phyloP scores from a whole-genome alignment of 1,139 yeast species.

The Candida buenavistaensis region DNA sequence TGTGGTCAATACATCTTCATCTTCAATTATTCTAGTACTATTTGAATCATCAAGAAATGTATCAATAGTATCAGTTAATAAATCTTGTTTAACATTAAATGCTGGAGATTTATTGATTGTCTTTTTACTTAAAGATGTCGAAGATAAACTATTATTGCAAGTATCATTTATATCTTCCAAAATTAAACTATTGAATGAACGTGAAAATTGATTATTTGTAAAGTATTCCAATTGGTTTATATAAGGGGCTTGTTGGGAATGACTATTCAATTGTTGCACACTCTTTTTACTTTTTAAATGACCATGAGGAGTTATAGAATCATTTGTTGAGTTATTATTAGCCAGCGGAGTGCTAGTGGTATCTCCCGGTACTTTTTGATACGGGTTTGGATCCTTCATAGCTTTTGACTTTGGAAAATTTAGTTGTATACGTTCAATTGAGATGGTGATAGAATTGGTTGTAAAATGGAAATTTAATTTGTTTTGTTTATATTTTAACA shows the following conservation, averaged over 20 bases:
- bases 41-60: conserved; percentile 18
- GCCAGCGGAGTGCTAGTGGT: conserved; percentile 4
- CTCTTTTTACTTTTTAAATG: conserved; percentile 3
- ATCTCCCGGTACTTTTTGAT: conserved; percentile 2
- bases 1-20: conserved; percentile 12
- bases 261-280: conserved; percentile 2
- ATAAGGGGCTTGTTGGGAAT: conserved; percentile 12
- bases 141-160: background rate
- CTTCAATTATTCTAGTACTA: conserved; percentile 10
- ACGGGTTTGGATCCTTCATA: conserved; percentile 7
- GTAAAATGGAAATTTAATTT: conserved; percentile 5
- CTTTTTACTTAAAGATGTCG: conserved; percentile 12
- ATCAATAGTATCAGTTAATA: conserved; percentile 28
- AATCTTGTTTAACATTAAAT: conserved; percentile 38
- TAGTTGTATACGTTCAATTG: background rate
- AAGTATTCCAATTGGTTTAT: conserved; percentile 32
- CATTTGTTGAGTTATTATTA: conserved; percentile 4
- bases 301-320: conserved; percentile 6
- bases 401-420: background rate
- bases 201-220: conserved; percentile 42
- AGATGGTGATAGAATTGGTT: conserved; percentile 1
- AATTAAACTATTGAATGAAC: conserved; percentile 47
- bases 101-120: conserved; percentile 45
- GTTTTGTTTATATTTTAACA: conserved; percentile 5
- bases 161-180: conserved; percentile 30